Evolutionary conservation across 2,329 filamentous ascomycete genomes (phyloP), one percentile per base, ranked within the genome.

Genomic region (Aspergillus sojae): DNA sequence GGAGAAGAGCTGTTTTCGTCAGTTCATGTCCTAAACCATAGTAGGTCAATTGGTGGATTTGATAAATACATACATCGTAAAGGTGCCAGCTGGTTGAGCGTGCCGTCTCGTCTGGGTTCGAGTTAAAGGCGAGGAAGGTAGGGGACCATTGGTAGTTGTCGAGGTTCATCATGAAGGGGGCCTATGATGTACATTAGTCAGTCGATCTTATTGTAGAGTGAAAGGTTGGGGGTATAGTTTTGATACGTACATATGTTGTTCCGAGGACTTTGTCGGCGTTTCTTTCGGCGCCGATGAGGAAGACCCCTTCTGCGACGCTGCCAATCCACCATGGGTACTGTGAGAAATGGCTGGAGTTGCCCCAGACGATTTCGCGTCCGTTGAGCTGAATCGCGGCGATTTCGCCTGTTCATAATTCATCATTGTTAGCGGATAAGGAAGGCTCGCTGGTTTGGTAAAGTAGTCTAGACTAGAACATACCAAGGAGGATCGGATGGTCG

Each of bases 301-400:
- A 88, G n/a, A 91, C 81, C 28, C 87, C 88, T 72, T 91, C 89
- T 16, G 84, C 84, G 3, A 91, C 85, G 10, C 84, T 80, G 30
- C 86, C 88, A 57, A 86, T 84, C 86, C 84, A 86, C 79, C 82
- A 86, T 1, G 82, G 84, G 67, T 80, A 86, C 41, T 77, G 73
- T 68, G 79, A 80, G 56, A 83, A 80, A 16, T 80, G 50, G 4
- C n/a, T 69, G 3, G 81, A 81, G 2, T 74, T 67, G 79, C 82
- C 86, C 65, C 79, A 78, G 21, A 75, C 81, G 5, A 82, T 82
- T 4, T 56, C 58, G 16, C 68, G 68, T 26, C 73, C 72, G n/a
- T 83, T 83, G 65, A 86, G 86, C 71, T 72, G 76, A 65, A 67
- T 71, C 2, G 63, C 68, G 2, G 72, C 72, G 30, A 74, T 72